phyloP scores from a whole-genome alignment of 2,329 filamentous ascomycete species.

The Fonsecaea multimorphosa region DNA sequence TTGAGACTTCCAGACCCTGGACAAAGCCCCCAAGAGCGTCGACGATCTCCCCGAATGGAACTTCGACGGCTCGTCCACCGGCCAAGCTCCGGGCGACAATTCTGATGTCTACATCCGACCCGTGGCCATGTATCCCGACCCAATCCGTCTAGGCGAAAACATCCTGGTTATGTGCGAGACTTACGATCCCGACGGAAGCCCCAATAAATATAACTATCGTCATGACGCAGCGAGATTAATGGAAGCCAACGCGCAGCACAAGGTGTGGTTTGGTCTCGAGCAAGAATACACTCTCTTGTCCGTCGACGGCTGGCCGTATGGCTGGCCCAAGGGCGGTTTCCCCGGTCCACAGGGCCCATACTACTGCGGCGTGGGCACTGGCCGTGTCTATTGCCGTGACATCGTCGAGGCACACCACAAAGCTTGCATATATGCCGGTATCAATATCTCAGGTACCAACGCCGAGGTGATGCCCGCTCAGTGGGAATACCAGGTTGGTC shows the following conservation, averaged over 20 bases:
- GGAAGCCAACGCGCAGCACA: slow-evolving; percentile 79
- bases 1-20: slow-evolving; percentile 62
- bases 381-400: slow-evolving; percentile 97
- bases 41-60: slow-evolving; percentile 79
- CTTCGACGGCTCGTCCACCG: slow-evolving; percentile 88
- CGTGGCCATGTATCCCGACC: slow-evolving; percentile 85
- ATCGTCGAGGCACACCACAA: slow-evolving; percentile 96
- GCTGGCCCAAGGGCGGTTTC: slow-evolving; percentile 87
- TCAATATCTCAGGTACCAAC: slow-evolving; percentile 98
- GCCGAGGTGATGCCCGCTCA: slow-evolving; percentile 98
- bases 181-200: slow-evolving; percentile 90
- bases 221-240: slow-evolving; percentile 90
- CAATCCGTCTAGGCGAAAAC: slow-evolving; percentile 88
- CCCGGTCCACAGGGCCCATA: slow-evolving; percentile 92
- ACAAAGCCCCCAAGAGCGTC: slow-evolving; percentile 61
- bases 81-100: slow-evolving; percentile 91
- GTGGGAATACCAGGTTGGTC: slow-evolving; percentile 98
- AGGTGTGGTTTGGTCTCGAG: slow-evolving; percentile 97
- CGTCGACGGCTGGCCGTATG: slow-evolving; percentile 83
- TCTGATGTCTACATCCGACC: slow-evolving; percentile 97
- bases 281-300: slow-evolving; percentile 97
- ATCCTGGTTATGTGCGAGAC: slow-evolving; percentile 93
- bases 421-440: slow-evolving; percentile 82
- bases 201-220: slow-evolving; percentile 98
- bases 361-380: slow-evolving; percentile 97